Conservation (phyloP, 192 early-diverging fungal species). For the Coemansia sp. region DNA sequence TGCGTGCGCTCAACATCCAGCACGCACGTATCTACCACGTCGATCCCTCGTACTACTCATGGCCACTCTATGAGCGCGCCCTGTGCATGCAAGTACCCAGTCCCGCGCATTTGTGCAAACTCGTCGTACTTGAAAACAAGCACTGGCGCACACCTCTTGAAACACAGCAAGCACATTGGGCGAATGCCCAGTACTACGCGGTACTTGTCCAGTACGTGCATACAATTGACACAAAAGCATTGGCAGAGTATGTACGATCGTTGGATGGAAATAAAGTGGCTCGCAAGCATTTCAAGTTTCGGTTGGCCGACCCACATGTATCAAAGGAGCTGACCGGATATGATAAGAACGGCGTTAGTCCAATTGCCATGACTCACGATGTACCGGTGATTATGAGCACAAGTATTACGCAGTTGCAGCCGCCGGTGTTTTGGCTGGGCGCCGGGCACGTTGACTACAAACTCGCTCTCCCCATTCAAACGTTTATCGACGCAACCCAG, state of each 20-base stretch:
- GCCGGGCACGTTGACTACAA: conserved; percentile 88
- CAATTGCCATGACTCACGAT: conserved; percentile 60
- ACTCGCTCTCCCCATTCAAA: conserved; percentile 63
- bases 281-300: conserved; percentile 78
- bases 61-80: conserved; percentile 72
- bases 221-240: conserved; percentile 61
- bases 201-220: conserved; percentile 67
- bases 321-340: conserved; percentile 73
- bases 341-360: conserved; percentile 65
- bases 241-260: conserved; percentile 65
- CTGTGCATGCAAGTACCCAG: conserved; percentile 68
- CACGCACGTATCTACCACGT: conserved; percentile 68
- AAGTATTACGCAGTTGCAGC: conserved; percentile 59
- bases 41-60: conserved; percentile 73
- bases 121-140: conserved; percentile 88
- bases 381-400: conserved; percentile 72
- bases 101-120: conserved; percentile 82
- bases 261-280: conserved; percentile 55
- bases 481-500: conserved; percentile 56
- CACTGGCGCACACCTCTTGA: conserved; percentile 52
- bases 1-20: conserved; percentile 12
- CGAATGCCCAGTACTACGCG: conserved; percentile 57
- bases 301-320: conserved; percentile 64
- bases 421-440: conserved; percentile 73
- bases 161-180: no score